Evolutionary conservation across 352 stramenopile species (phyloP).

Genomic region (Globisporangium takayamanum): DNA sequence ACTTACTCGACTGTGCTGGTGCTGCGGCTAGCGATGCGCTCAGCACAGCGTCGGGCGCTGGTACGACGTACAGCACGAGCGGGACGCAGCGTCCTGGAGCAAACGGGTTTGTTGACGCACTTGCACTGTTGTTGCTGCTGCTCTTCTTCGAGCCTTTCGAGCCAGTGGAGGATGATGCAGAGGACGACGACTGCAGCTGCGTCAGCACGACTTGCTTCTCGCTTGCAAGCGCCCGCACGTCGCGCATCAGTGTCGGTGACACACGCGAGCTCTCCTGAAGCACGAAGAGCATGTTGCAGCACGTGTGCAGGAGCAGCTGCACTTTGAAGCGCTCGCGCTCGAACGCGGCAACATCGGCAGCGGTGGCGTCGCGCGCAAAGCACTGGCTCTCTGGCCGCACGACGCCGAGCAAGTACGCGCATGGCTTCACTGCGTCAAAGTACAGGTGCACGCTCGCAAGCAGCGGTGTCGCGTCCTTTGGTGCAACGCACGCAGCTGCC

Average conservation of each 20-base stretch:
- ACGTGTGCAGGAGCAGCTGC: slow-evolving; percentile 54
- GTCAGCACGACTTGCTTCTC: slow-evolving; percentile 56
- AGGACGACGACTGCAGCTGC: slow-evolving; percentile 15
- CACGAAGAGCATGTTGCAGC: slow-evolving; percentile 54
- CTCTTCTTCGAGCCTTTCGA: slow-evolving; percentile 32
- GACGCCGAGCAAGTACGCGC: slow-evolving; percentile 52
- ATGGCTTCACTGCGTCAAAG: slow-evolving; percentile 40
- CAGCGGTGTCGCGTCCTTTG: slow-evolving; percentile 14
- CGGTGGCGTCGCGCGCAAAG: slow-evolving; percentile 15
- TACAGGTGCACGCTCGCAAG: slow-evolving; percentile 46
- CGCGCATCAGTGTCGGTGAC: slow-evolving; percentile 36
- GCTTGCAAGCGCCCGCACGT: slow-evolving; percentile 30
- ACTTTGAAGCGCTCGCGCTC: slow-evolving; percentile 55
- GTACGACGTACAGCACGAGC: slow-evolving; percentile 54
- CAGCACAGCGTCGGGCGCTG: slow-evolving; percentile 44
- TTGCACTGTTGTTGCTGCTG: slow-evolving; percentile 27
- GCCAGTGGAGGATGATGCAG: background rate
- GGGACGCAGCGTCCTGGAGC: slow-evolving; percentile 56
- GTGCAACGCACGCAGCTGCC: slow-evolving; percentile 1
- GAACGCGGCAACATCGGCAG: slow-evolving; percentile 14
- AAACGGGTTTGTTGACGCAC: slow-evolving; percentile 29
- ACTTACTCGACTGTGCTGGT: slow-evolving; percentile 12
- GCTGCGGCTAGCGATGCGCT: slow-evolving; percentile 18
- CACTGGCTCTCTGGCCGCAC: slow-evolving; percentile 31
- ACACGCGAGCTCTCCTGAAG: slow-evolving; percentile 33